phyloP scores from a whole-genome alignment of 352 stramenopile genomes.

The Peronosclerospora sorghi region DNA sequence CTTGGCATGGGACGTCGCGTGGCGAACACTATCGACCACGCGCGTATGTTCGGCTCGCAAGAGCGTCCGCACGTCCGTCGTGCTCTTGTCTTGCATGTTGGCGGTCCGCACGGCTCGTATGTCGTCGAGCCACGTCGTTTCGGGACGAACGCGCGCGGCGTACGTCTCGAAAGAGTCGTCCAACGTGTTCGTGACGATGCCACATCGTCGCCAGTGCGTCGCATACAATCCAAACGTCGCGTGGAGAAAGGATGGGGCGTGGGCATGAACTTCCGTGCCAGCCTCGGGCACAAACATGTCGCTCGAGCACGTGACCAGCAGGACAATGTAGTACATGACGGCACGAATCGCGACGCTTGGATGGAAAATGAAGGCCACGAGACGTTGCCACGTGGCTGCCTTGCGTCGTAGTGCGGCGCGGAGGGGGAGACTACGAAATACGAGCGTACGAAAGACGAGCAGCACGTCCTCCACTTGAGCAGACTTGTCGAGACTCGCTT shows the following conservation, averaged over 20 bases:
- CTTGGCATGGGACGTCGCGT: conserved; percentile 39
- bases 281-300: conserved; percentile 32
- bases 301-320: conserved; percentile 39
- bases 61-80: not conserved
- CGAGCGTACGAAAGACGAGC: too few species aligned
- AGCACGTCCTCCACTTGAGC: too few species aligned
- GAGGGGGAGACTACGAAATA: conserved; percentile 22
- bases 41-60: conserved; percentile 15
- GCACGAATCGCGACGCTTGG: conserved; percentile 24
- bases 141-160: too few species aligned
- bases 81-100: not conserved
- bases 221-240: conserved; percentile 35
- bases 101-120: conserved; percentile 11
- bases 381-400: conserved; percentile 7
- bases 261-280: conserved; percentile 3
- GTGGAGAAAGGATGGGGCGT: conserved; percentile 18
- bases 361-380: conserved; percentile 37
- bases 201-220: conserved; percentile 25
- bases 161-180: conserved; percentile 2
- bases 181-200: conserved; percentile 8
- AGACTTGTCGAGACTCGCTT: too few species aligned
- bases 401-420: conserved; percentile 24
- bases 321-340: conserved; percentile 48
- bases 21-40: conserved; percentile 20
- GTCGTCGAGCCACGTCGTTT: conserved; percentile 14